Percentiles rank a stretch among this genome's conserved stretches.
Conservation (phyloP, 768 basidiomycete species). For the Rhizopogon sp. region DNA sequence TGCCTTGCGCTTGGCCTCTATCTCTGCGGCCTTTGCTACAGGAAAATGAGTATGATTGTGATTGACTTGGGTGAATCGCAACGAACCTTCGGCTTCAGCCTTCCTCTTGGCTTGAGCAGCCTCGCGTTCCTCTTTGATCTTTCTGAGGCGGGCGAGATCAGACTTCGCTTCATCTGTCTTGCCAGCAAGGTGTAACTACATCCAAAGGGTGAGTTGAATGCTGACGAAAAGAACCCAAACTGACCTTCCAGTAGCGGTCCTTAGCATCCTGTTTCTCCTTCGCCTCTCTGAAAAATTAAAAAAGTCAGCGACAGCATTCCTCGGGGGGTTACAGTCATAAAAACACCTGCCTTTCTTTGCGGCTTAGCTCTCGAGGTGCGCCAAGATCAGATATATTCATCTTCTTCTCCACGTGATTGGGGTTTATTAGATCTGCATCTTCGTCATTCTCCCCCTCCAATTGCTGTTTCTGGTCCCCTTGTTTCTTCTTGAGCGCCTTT, state of each 20-base stretch:
- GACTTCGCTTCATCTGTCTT: constrained; percentile 90
- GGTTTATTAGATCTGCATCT: constrained; percentile 72
- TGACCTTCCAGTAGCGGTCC: constrained; percentile 83
- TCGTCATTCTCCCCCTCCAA: constrained; percentile 51
- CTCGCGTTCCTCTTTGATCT: constrained; percentile 85
- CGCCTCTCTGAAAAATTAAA: constrained; percentile 56
- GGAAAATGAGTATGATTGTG: neutral
- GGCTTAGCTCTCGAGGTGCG: constrained; percentile 53
- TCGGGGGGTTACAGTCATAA: neutral
- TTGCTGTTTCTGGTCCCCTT: constrained; percentile 37
- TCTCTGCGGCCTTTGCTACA: constrained; percentile 60
- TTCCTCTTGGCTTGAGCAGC: constrained; percentile 83
- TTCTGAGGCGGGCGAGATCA: constrained; percentile 80
- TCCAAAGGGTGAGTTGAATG: neutral
- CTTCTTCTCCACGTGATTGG: constrained; percentile 72
- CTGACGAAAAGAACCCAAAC: constrained; percentile 10
- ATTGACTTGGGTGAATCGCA: neutral
- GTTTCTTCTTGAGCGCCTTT: constrained; percentile 81
- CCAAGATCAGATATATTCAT: constrained; percentile 73
- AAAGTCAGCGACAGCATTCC: neutral
- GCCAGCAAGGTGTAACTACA: constrained; percentile 66
- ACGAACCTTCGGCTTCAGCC: constrained; percentile 81
- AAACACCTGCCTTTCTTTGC: constrained; percentile 55
- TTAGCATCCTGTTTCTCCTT: constrained; percentile 91
- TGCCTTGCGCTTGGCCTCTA: constrained; percentile 55